Evolutionary conservation across 2,329 filamentous ascomycete genomes (phyloP), one percentile per base, ranked within the genome.

Genomic region (Fusarium illudens): DNA sequence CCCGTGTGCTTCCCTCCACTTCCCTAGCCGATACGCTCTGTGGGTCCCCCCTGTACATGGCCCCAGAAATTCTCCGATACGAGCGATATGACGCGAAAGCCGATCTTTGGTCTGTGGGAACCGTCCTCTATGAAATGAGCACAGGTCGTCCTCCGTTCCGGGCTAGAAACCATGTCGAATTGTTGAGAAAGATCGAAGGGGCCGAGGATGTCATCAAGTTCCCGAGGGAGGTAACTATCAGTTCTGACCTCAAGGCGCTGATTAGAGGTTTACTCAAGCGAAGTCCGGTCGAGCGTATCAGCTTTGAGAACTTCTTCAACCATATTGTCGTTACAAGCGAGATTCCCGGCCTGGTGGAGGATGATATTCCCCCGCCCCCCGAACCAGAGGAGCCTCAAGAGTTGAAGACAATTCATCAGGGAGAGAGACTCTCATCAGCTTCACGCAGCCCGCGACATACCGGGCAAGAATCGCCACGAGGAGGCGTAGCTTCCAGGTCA

Each of bases 11-110:
- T 50, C 95, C 96, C 2, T 90, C 92, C 8, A 97, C 95, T 0
- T 95, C 94, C 6, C 86, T 99, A 67, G 96, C 96, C 11, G 96
- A 99, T 78, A 99, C 96, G 0, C 87, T 99, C 0, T 99, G 96
- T 78, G 96, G 96, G 17, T 98, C 96, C 12, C 96, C 96, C 10
- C 84, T 99, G 25, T 99, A 99, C 82, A 99, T 99, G 96, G 96
- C 96, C 0, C 96, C 96, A 4, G 96, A 99, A 81, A 99, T 99
- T 68, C 84, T 99, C 65, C 90, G 94, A 62, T 99, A 98, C 75
- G 94, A 99, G 78, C 95, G 95, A 75, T 99, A 99, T 79, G 95
- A 97, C 81, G 93, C 95, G 67, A 97, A 97, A 79, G 95, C 94
- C 48, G 96, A 99, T 81, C 83, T 99, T 32, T 99, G 96, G 96